phyloP scores from a whole-genome alignment of 495 filamentous ascomycete genomes.

The Neurospora cerealis region DNA sequence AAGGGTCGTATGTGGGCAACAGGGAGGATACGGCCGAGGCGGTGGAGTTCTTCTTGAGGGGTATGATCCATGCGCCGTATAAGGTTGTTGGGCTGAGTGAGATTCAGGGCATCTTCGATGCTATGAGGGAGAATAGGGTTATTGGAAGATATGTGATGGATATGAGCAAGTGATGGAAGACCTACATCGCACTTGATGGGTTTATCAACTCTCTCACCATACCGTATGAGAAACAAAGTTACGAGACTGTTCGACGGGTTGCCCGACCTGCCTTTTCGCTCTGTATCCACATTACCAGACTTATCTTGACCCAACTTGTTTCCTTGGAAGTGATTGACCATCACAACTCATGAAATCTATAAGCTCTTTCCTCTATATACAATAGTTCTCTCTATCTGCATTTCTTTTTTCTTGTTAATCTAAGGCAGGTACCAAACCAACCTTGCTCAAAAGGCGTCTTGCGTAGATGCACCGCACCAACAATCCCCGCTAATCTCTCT shows the following conservation, averaged over 20 bases:
- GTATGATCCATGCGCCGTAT: constrained; percentile 74
- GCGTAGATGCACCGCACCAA: background rate
- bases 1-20: constrained; percentile 85
- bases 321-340: background rate
- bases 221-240: too few species aligned
- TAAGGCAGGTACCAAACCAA: background rate
- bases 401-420: background rate
- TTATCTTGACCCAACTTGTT: background rate
- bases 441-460: background rate
- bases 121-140: constrained; percentile 65
- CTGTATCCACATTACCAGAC: background rate
- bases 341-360: background rate
- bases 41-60: constrained; percentile 73
- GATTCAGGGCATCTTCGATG: constrained; percentile 59
- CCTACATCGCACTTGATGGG: too few species aligned
- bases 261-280: background rate
- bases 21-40: constrained; percentile 73
- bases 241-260: too few species aligned
- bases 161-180: constrained; percentile 25
- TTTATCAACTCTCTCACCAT: too few species aligned
- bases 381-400: background rate
- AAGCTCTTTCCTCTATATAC: background rate
- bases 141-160: constrained; percentile 82
- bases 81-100: constrained; percentile 69
- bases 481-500: background rate